phyloP scores from a whole-genome alignment of 805 yeast genomes.

The Lipomyces mesembrius region DNA sequence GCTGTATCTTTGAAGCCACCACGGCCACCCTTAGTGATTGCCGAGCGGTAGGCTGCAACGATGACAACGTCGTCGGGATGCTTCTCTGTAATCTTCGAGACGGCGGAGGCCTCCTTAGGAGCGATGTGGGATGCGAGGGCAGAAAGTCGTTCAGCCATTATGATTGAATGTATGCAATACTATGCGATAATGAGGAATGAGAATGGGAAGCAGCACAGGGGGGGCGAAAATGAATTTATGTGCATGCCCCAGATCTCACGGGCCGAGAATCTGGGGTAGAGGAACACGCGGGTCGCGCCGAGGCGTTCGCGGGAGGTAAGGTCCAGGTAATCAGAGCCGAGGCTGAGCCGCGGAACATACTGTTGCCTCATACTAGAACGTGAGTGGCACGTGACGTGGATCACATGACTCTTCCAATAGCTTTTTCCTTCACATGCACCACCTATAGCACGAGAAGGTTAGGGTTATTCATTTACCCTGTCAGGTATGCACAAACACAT shows the following conservation, averaged over 20 bases:
- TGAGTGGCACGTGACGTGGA: neutral
- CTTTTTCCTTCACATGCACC: neutral
- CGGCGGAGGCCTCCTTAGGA: constrained; percentile 39
- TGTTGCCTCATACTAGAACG: too few relatives aligned
- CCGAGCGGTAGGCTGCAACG: constrained; percentile 88
- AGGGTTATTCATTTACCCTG: too few relatives aligned
- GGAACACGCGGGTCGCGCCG: neutral
- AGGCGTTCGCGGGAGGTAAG: neutral
- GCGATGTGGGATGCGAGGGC: constrained; percentile 33
- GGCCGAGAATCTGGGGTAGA: neutral
- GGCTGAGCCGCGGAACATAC: neutral
- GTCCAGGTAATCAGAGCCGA: neutral
- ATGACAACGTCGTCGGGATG: constrained; percentile 88
- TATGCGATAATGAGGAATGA: neutral
- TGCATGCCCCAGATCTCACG: neutral
- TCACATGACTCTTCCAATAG: neutral
- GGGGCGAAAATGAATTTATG: neutral
- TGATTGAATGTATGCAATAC: neutral
- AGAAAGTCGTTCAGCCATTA: constrained; percentile 25
- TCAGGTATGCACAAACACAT: too few relatives aligned
- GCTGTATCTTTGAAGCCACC: constrained; percentile 84
- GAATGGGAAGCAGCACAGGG: neutral
- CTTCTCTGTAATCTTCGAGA: constrained; percentile 53
- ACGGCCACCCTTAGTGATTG: constrained; percentile 83
- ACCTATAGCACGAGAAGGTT: too few relatives aligned